These are phyloP conservation scores for Fraxinus cuspidata DNA, from an alignment of 257 asterid species.

Conservation along the genomic window DNA sequence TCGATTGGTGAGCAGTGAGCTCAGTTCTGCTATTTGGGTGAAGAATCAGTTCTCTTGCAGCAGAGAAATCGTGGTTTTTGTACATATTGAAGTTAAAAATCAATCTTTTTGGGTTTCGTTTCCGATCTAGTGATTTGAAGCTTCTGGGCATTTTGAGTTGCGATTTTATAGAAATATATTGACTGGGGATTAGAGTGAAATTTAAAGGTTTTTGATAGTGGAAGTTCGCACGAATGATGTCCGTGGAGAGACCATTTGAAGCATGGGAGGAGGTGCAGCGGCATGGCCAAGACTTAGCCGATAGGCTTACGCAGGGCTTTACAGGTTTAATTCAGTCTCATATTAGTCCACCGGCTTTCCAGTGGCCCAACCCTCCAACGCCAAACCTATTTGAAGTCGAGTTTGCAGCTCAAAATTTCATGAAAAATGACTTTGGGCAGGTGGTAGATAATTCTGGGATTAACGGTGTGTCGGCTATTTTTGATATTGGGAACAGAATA, in stretches of 20 bases:
- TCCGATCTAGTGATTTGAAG: conserved; percentile 4
- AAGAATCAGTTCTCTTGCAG: conserved; percentile 22
- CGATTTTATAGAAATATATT: neutral
- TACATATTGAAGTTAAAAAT: neutral
- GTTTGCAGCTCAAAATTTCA: conserved; percentile 60
- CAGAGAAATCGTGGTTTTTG: neutral
- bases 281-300: conserved; percentile 90
- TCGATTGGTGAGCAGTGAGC: neutral
- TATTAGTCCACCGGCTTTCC: conserved; percentile 71
- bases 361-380: conserved; percentile 73
- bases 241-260: conserved; percentile 91
- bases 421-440: conserved; percentile 59
- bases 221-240: conserved; percentile 52
- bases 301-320: conserved; percentile 81
- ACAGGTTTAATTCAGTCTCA: conserved; percentile 84
- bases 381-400: conserved; percentile 76
- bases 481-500: conserved; percentile 84
- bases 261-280: conserved; percentile 99
- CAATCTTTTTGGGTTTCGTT: neutral
- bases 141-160: neutral
- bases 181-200: neutral
- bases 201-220: conserved; percentile 21
- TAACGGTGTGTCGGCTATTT: conserved; percentile 79
- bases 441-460: conserved; percentile 58
- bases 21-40: conserved; percentile 21